Evolutionary conservation across 495 filamentous ascomycete genomes (phyloP).

Genomic region (Collariella sp.): DNA sequence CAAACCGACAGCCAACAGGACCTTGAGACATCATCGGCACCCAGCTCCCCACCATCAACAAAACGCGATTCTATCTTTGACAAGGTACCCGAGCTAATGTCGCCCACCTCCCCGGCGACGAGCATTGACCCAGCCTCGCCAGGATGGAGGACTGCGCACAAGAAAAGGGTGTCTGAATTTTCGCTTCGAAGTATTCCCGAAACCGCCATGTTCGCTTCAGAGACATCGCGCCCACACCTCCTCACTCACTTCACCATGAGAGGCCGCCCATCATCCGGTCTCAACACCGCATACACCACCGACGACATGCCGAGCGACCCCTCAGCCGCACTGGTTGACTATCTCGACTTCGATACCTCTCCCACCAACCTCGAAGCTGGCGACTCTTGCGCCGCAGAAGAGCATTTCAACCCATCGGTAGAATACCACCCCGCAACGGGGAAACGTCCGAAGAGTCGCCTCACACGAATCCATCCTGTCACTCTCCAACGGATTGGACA

Average conservation of each 20-base stretch:
- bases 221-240: conserved; percentile 10
- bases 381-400: conserved; percentile 2
- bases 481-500: conserved; percentile 45
- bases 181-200: conserved; percentile 42
- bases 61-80: conserved; percentile 75
- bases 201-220: conserved; percentile 17
- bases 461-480: conserved; percentile 51
- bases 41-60: conserved; percentile 71
- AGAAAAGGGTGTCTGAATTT: conserved; percentile 46
- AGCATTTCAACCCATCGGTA: conserved; percentile 14
- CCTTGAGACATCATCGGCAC: conserved; percentile 57
- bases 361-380: background rate
- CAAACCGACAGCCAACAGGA: conserved; percentile 56
- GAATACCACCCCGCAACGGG: conserved; percentile 11
- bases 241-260: conserved; percentile 7
- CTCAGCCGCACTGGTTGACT: background rate
- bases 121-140: conserved; percentile 53
- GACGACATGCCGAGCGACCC: conserved; percentile 17
- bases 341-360: conserved; percentile 6
- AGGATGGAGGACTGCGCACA: conserved; percentile 40
- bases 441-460: conserved; percentile 30
- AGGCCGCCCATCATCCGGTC: background rate
- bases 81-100: conserved; percentile 48
- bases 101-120: conserved; percentile 70
- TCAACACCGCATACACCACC: conserved; percentile 11